Percentiles rank a stretch among this genome's conserved stretches.
phyloP scores from a whole-genome alignment of 495 filamentous ascomycete genomes.

The Hyaloscypha variabilis region DNA sequence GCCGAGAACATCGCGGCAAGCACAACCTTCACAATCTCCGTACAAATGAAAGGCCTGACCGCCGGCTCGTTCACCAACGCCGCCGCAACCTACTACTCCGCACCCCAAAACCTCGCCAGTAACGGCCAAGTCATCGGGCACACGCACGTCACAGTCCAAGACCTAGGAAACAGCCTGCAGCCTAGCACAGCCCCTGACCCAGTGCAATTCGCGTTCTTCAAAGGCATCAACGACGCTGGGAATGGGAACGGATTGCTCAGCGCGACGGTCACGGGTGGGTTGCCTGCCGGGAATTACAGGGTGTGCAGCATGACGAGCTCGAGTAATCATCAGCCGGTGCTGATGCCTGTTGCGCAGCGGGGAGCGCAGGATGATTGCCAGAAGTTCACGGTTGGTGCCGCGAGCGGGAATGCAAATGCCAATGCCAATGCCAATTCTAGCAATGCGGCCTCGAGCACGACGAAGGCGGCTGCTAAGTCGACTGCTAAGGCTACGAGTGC shows the following conservation, averaged over 20 bases:
- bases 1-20: constrained; percentile 48
- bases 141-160: constrained; percentile 71
- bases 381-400: constrained; percentile 48
- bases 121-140: constrained; percentile 65
- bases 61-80: constrained; percentile 69
- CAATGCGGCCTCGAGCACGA: background rate
- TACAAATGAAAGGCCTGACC: constrained; percentile 60
- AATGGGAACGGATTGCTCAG: constrained; percentile 60
- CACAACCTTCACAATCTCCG: constrained; percentile 55
- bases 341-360: constrained; percentile 76
- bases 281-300: constrained; percentile 56
- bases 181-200: constrained; percentile 55
- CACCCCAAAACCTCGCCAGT: constrained; percentile 59
- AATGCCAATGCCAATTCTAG: background rate
- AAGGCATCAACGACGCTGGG: constrained; percentile 73
- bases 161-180: constrained; percentile 51
- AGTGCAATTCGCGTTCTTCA: constrained; percentile 67
- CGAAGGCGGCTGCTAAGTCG: background rate
- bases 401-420: background rate
- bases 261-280: constrained; percentile 58
- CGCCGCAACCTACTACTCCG: constrained; percentile 63
- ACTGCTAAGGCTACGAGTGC: background rate
- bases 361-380: constrained; percentile 73
- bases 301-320: constrained; percentile 69
- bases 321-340: constrained; percentile 72